Evolutionary conservation across 495 filamentous ascomycete species (phyloP).

Genomic region (Pseudoneurospora amorphoporcata): DNA sequence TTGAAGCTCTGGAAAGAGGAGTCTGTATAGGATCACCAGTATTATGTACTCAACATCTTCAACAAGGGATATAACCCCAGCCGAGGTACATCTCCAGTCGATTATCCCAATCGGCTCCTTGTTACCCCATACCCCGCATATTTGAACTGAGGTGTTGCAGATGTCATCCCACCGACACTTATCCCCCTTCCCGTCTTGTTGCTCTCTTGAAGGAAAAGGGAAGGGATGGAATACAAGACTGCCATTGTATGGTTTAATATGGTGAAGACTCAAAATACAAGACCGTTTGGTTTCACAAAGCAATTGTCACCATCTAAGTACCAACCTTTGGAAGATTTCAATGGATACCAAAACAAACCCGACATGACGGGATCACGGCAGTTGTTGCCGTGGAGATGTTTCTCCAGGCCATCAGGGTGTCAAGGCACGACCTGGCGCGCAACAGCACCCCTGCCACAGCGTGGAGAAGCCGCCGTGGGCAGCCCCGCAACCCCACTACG

Average conservation of each 20-base stretch:
- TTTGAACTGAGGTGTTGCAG: background rate
- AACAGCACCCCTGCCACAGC: background rate
- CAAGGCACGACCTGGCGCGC: background rate
- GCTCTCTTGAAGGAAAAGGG: background rate
- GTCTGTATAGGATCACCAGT: background rate
- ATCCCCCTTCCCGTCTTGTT: background rate
- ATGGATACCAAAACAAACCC: background rate
- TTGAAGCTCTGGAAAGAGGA: background rate
- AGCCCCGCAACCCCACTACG: background rate
- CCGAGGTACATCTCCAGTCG: background rate
- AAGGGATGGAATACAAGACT: background rate
- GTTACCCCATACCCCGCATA: background rate
- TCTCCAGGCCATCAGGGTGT: background rate
- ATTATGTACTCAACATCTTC: background rate
- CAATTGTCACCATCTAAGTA: background rate
- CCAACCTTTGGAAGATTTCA: background rate
- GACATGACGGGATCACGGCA: background rate
- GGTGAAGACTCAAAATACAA: background rate
- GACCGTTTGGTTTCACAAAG: background rate
- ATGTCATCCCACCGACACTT: background rate
- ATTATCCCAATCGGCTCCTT: background rate
- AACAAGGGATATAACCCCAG: background rate
- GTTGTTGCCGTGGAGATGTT: background rate
- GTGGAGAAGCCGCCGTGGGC: background rate
- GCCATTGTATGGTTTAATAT: no score